These are phyloP conservation scores for Auricularia cornea DNA, from an alignment of 768 basidiomycete species.

Conservation along the genomic window DNA sequence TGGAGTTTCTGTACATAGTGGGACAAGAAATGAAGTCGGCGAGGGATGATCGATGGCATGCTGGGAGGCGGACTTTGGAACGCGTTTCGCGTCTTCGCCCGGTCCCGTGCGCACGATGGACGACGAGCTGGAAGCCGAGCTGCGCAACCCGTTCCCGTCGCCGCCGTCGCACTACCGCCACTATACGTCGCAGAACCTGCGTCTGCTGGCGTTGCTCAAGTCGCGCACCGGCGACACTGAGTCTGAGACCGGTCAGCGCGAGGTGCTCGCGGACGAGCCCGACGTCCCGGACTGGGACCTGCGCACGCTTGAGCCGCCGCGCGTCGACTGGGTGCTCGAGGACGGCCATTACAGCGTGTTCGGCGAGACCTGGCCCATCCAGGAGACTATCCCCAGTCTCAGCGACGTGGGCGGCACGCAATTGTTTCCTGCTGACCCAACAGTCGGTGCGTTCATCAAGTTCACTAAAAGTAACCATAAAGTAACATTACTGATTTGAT, in stretches of 20 bases:
- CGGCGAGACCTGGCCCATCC: constrained; percentile 86
- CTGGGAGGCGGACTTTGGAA: too few relatives aligned
- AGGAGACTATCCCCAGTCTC: constrained; percentile 75
- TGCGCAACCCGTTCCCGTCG: constrained; percentile 83
- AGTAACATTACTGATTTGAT: background rate
- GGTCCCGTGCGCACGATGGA: constrained; percentile 33
- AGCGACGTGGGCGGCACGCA: constrained; percentile 74
- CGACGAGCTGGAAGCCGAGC: constrained; percentile 62
- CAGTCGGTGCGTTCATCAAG: constrained; percentile 35
- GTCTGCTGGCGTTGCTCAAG: constrained; percentile 52
- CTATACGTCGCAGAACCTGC: constrained; percentile 68
- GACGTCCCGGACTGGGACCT: constrained; percentile 77
- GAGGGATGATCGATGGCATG: too few relatives aligned
- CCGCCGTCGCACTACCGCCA: constrained; percentile 78
- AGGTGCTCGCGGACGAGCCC: constrained; percentile 57
- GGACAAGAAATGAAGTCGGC: too few relatives aligned
- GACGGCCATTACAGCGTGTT: constrained; percentile 76
- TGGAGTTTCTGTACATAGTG: too few relatives aligned
- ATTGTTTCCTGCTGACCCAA: constrained; percentile 67
- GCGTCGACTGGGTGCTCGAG: constrained; percentile 85
- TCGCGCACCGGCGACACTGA: constrained; percentile 35
- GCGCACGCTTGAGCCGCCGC: constrained; percentile 69
- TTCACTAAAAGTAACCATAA: too few relatives aligned
- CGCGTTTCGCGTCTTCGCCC: too few relatives aligned
- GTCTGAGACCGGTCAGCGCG: constrained; percentile 39